These are phyloP conservation scores for Bimuria novae-zelandiae DNA, from an alignment of 2,329 filamentous ascomycete species.

Conservation along the genomic window DNA sequence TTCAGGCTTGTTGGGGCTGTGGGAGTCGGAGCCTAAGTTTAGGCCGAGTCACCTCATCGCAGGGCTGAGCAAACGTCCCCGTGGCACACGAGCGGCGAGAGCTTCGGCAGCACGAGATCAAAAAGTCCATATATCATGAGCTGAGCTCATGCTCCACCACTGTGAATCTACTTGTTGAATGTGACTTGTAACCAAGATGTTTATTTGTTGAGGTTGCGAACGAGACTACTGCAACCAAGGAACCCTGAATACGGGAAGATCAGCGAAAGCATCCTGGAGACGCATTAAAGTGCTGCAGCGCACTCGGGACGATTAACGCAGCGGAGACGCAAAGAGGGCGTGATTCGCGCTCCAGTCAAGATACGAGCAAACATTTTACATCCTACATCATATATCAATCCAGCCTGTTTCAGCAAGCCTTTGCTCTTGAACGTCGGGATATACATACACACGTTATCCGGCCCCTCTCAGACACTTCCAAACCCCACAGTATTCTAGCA, in stretches of 20 bases:
- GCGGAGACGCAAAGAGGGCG: background rate
- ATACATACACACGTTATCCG: background rate
- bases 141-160: background rate
- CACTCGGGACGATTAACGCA: background rate
- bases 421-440: background rate
- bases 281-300: background rate
- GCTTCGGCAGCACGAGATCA: background rate
- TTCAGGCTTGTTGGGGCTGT: background rate
- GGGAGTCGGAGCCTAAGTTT: background rate
- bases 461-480: background rate
- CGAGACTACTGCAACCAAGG: background rate
- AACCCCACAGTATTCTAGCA: background rate
- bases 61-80: conserved; percentile 4
- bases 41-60: background rate
- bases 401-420: background rate
- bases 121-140: background rate
- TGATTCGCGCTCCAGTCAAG: background rate
- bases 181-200: background rate
- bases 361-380: conserved; percentile 4
- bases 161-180: background rate
- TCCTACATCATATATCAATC: conserved; percentile 1
- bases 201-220: background rate
- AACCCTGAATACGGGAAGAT: background rate
- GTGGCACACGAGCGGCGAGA: conserved; percentile 4
- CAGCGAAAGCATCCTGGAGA: background rate